Conservation (phyloP, 768 basidiomycete genomes). For the Rubroboletus pulcherrimus region DNA sequence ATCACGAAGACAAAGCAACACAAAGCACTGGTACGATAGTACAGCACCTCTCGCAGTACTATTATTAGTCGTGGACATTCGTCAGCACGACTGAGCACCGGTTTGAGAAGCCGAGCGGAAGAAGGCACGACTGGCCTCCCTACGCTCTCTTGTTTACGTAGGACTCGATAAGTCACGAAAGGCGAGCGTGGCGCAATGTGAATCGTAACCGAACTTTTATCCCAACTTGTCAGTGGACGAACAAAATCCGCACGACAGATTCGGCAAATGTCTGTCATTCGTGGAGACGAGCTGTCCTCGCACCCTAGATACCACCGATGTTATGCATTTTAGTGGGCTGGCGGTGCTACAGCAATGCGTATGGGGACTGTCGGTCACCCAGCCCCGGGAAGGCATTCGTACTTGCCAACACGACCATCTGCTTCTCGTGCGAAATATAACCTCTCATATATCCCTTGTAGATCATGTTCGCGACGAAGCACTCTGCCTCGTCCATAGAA, state of each 20-base stretch:
- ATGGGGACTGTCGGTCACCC: slow-evolving; percentile 58
- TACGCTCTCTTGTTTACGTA: no score
- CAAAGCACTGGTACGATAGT: no score
- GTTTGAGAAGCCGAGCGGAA: no score
- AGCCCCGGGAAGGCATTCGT: slow-evolving; percentile 78
- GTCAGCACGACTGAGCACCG: no score
- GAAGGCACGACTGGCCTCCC: no score
- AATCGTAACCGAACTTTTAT: neutral
- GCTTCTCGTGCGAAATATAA: slow-evolving; percentile 94
- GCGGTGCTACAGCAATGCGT: slow-evolving; percentile 19
- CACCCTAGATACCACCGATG: neutral
- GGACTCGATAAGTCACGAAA: neutral
- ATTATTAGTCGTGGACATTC: no score
- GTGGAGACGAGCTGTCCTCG: neutral
- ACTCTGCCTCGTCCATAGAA: slow-evolving; percentile 82
- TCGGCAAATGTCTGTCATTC: neutral
- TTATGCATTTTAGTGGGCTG: neutral
- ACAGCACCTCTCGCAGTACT: no score
- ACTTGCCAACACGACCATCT: slow-evolving; percentile 86
- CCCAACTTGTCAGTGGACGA: neutral
- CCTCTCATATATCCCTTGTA: slow-evolving; percentile 90
- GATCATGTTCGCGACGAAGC: slow-evolving; percentile 92
- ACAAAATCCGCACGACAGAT: neutral
- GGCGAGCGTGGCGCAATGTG: neutral
- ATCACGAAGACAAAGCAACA: no score